Conservation (phyloP, 768 basidiomycete genomes). For the Collybia sordida region DNA sequence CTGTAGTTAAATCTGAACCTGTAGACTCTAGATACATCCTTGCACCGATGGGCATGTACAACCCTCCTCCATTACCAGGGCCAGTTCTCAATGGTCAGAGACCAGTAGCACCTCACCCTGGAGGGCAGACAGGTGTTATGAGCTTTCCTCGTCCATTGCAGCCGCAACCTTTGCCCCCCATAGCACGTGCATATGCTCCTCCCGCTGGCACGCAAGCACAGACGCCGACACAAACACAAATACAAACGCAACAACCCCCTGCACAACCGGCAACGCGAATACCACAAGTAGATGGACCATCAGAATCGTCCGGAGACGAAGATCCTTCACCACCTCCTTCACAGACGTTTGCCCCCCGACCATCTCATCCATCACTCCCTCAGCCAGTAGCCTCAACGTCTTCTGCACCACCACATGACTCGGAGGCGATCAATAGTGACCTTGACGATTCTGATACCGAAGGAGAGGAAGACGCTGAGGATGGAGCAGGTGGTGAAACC, state of each 20-base stretch:
- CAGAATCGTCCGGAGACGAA: constrained; percentile 60
- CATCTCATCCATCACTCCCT: constrained; percentile 77
- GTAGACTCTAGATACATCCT: constrained; percentile 69
- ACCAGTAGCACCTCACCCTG: constrained; percentile 49
- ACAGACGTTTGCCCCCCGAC: constrained; percentile 63
- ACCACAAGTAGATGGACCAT: constrained; percentile 83
- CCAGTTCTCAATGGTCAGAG: constrained; percentile 56
- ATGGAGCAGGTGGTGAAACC: constrained; percentile 68
- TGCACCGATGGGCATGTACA: constrained; percentile 36
- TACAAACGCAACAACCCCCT: constrained; percentile 12
- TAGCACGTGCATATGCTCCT: constrained; percentile 24
- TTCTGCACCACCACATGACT: constrained; percentile 42
- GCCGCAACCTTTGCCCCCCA: constrained; percentile 20
- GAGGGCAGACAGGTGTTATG: constrained; percentile 58
- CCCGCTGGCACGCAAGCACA: constrained; percentile 14
- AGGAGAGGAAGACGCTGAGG: constrained; percentile 80
- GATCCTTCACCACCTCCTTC: constrained; percentile 70
- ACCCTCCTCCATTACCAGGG: constrained; percentile 63
- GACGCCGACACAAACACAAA: constrained; percentile 13
- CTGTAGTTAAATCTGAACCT: constrained; percentile 73
- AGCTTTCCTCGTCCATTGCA: constrained; percentile 45
- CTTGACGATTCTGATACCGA: constrained; percentile 94
- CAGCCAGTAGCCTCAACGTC: constrained; percentile 46
- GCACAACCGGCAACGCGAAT: constrained; percentile 37
- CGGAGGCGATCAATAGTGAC: constrained; percentile 94